Evolutionary conservation across 1,139 yeast species (phyloP), one percentile per base, ranked within the genome.

Genomic region (Candida frijolesensis): DNA sequence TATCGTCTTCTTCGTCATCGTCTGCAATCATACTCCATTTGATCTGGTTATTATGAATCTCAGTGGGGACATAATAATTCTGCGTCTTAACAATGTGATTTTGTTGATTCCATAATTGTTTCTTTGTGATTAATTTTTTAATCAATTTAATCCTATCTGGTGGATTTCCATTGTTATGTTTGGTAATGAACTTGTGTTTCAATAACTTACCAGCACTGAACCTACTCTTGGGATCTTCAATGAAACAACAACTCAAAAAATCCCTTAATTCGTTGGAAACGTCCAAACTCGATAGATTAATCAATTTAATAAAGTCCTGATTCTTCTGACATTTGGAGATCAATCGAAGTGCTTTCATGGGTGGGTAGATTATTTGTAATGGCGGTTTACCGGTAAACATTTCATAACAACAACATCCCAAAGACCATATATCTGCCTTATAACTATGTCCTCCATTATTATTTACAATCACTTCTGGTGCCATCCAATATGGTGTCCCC

Each of bases 401-500:
- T 62, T 90, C 97, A 54, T 85, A 87, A 1, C 92, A 87, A 34
- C 96, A 89, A 55, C 94, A 89, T 0, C 99, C 99, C 50, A 95
- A 71, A 0, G 97, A 90, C 99, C 99, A 95, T 2, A 94, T 83
- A 66, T 95, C 99, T 0, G 99, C 97, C 57, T 88, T 82, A 63
- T 80, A 88, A 56, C 89, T 84, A 65, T 95, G 96, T 10, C 94
- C 96, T 44, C 78, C 79, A 42, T 69, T 66, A 49, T 87, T 87
- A 64, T 90, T 96, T 60, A 84, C 72, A 42, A 94, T 87, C 1
- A 94, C 96, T 62, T 95, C 99, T 0, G 99, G 99, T 0, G 98
- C 96, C 99, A 95, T 95, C 95, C 98, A 94, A 65, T 92, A 94
- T 0, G 99, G 99, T 0, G 99, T 94, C 0, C 99, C 99, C 8